These are phyloP conservation scores for Bolboschoenus planiculmis DNA, from an alignment of 176 grass and related monocot genomes.

Conservation along the genomic window DNA sequence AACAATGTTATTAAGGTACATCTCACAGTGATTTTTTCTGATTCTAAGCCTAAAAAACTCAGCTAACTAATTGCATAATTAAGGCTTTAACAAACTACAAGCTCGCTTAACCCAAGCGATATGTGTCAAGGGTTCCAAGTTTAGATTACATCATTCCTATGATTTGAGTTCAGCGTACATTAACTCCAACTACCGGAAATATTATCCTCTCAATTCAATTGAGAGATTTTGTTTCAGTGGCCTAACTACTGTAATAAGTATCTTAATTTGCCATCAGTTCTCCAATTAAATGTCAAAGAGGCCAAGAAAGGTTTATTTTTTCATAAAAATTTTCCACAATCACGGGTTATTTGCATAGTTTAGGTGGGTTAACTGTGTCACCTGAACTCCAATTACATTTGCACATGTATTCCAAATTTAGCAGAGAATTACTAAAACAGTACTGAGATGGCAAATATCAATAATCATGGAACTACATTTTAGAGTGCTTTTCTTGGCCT, in stretches of 20 bases:
- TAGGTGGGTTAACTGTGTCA: not conserved
- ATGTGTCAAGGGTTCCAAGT: not conserved
- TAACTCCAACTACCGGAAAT: not conserved
- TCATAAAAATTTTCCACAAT: not conserved
- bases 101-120: not conserved
- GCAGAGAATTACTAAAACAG: not conserved
- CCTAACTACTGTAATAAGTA: not conserved
- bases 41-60: not conserved
- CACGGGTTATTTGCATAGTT: not conserved
- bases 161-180: not conserved
- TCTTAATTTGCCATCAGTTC: not conserved
- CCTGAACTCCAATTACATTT: not conserved
- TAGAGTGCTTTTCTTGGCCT: not conserved
- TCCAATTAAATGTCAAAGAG: not conserved
- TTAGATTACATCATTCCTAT: not conserved
- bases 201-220: not conserved
- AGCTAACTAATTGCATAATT: conserved; percentile 7
- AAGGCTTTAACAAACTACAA: not conserved
- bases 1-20: conserved; percentile 91
- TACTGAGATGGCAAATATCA: not conserved
- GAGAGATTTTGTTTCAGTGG: not conserved
- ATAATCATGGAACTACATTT: not conserved
- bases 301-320: not conserved
- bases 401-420: not conserved
- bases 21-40: not conserved